phyloP scores from a whole-genome alignment of 2,329 filamentous ascomycete genomes.

The Xylaria sp. region DNA sequence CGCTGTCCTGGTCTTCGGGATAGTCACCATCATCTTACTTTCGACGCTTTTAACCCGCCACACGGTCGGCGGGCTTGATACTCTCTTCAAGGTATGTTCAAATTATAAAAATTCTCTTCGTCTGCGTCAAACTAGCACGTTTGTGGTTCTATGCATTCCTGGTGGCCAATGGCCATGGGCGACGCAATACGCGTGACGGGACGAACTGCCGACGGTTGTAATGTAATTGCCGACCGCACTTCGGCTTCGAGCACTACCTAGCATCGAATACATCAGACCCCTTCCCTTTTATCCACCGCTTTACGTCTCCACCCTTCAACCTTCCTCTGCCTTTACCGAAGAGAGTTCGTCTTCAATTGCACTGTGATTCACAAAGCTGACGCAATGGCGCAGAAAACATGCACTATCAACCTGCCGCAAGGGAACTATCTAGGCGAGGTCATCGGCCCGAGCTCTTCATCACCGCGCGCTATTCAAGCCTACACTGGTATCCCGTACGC shows the following conservation, averaged over 20 bases:
- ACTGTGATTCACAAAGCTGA: slow-evolving; percentile 25
- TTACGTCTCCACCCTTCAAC: neutral
- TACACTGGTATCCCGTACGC: slow-evolving; percentile 59
- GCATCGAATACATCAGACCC: neutral
- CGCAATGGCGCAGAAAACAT: slow-evolving; percentile 34
- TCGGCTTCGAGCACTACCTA: neutral
- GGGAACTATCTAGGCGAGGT: slow-evolving; percentile 49
- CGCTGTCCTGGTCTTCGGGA: slow-evolving; percentile 22
- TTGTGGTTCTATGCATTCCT: neutral
- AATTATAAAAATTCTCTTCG: neutral
- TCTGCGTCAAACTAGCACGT: neutral
- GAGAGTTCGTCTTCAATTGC: neutral
- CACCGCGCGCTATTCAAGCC: slow-evolving; percentile 51
- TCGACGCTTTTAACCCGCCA: slow-evolving; percentile 27
- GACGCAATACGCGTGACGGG: neutral
- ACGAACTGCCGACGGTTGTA: slow-evolving; percentile 18
- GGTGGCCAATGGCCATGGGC: slow-evolving; percentile 2
- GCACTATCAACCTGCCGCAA: slow-evolving; percentile 44
- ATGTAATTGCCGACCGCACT: slow-evolving; percentile 19
- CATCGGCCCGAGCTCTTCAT: slow-evolving; percentile 36
- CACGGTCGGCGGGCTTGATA: slow-evolving; percentile 5
- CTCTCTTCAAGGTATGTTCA: slow-evolving; percentile 28
- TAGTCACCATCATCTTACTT: slow-evolving; percentile 25
- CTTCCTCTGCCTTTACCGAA: neutral
- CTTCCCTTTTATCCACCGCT: neutral